Evolutionary conservation across 257 asterid species (phyloP).

Genomic region (Solanum virginianum): DNA sequence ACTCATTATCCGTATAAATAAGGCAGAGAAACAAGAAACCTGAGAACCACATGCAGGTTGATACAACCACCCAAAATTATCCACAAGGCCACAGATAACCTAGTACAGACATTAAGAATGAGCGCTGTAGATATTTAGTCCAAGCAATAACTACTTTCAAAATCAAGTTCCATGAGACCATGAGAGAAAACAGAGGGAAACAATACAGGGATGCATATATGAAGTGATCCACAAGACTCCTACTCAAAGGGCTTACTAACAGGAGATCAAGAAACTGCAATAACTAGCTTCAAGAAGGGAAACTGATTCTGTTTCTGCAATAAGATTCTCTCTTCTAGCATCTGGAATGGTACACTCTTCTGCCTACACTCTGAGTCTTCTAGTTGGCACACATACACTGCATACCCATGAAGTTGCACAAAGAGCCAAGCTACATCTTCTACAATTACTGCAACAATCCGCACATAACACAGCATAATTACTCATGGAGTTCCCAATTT

Average conservation of each 20-base stretch:
- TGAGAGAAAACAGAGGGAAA: not conserved
- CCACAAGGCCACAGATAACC: not conserved
- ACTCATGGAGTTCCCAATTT: not conserved
- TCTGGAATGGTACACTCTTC: not conserved
- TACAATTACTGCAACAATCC: not conserved
- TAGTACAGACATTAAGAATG: not conserved
- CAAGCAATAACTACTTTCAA: not conserved
- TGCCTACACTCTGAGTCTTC: not conserved
- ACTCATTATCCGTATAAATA: not conserved
- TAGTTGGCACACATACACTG: not conserved
- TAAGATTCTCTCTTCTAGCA: not conserved
- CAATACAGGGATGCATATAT: not conserved
- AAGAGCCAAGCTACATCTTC: not conserved
- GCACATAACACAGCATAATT: not conserved
- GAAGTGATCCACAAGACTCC: not conserved
- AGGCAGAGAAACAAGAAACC: not conserved
- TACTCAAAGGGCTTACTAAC: not conserved
- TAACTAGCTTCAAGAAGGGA: not conserved
- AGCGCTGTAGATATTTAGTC: not conserved
- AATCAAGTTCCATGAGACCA: not conserved
- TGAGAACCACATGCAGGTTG: not conserved
- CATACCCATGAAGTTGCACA: not conserved
- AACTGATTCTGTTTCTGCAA: not conserved
- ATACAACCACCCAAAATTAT: not conserved
- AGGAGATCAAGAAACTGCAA: not conserved